Conservation (phyloP, 345 rosid genomes). For the Euphorbia lathyris region DNA sequence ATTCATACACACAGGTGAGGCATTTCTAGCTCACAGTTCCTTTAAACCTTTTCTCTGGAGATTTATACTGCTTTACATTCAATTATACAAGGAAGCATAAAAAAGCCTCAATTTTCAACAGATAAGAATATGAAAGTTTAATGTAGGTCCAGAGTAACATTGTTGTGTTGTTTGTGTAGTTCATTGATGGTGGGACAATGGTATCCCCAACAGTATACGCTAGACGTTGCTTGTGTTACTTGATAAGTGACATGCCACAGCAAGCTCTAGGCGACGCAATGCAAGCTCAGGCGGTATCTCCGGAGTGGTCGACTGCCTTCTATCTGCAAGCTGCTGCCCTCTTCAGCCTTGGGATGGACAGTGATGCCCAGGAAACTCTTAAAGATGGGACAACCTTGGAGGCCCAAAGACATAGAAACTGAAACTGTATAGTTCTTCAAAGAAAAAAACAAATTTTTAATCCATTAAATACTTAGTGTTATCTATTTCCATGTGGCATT, state of each 20-base stretch:
- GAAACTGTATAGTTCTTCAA: slow-evolving; percentile 44
- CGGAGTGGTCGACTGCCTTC: slow-evolving; percentile 74
- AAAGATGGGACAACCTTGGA: slow-evolving; percentile 81
- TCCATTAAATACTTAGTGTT: slow-evolving; percentile 23
- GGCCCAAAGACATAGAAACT: slow-evolving; percentile 54
- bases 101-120: too few relatives aligned
- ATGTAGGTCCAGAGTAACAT: neutral
- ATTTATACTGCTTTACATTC: neutral
- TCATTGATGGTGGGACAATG: slow-evolving; percentile 75
- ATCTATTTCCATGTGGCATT: slow-evolving; percentile 16
- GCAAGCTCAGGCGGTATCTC: slow-evolving; percentile 83
- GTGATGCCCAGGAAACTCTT: slow-evolving; percentile 73
- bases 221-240: slow-evolving; percentile 74
- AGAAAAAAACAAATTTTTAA: slow-evolving; percentile 22
- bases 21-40: neutral
- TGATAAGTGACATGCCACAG: slow-evolving; percentile 67
- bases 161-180: slow-evolving; percentile 30
- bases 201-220: slow-evolving; percentile 79
- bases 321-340: slow-evolving; percentile 87
- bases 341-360: slow-evolving; percentile 82
- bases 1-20: slow-evolving; percentile 68
- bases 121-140: neutral
- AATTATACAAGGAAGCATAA: neutral
- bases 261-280: slow-evolving; percentile 87
- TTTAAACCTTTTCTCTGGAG: neutral